Base-by-base conservation (phyloP, 192 early-diverging fungal species). In the Backusella parvicylindrica region DNA sequence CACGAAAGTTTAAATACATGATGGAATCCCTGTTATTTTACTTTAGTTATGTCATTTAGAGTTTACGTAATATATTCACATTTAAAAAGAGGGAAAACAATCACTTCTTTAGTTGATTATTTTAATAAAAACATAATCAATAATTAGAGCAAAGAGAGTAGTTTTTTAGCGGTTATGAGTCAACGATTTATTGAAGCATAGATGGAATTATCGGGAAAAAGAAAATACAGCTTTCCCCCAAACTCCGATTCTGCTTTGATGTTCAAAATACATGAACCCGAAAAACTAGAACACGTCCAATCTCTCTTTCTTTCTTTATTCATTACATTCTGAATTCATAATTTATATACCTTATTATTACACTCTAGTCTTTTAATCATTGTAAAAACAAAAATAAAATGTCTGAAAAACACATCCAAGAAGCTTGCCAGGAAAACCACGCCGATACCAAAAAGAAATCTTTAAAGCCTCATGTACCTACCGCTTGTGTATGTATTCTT, bases 401-500 rank as follows among this genome's bases (percentile, higher is more conserved):
- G 53, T 60, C 53, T 26, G 53, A 60, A 26, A 60, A 60, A 60
- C 53, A 60, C 23, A 7, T 28, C n/a, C 53, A 60, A 60, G 53
- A 60, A 60, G 23, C 12, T 60, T 26, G 3, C 1, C 53, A 60
- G 3, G 53, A 60, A 28, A 60, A 26, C 21, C 28, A 23, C 11
- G 53, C 12, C 53, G 53, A 60, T 13, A 60, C 53, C 26, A 60
- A 26, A 28, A 60, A 26, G 53, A 60, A 60, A 60, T 26, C 53
- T 2, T 28, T 60, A 28, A 60, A 60, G 38, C 33, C 90, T 41
- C 95, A 96, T 73, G 95, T 96, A n/a, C 89, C 89, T 38, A 94
- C 91, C 69, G 95, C 95, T 23, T 96, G 95, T 82, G 85, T 79
- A 79, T 28, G 53, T 60, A 60, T 60, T 28, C 6, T 1, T 60